A percentile compares a stretch with the other conserved stretches of the same genome.
These are phyloP conservation scores for Metschnikowia amazonensis DNA, from an alignment of 805 yeast genomes.

Conservation along the genomic window DNA sequence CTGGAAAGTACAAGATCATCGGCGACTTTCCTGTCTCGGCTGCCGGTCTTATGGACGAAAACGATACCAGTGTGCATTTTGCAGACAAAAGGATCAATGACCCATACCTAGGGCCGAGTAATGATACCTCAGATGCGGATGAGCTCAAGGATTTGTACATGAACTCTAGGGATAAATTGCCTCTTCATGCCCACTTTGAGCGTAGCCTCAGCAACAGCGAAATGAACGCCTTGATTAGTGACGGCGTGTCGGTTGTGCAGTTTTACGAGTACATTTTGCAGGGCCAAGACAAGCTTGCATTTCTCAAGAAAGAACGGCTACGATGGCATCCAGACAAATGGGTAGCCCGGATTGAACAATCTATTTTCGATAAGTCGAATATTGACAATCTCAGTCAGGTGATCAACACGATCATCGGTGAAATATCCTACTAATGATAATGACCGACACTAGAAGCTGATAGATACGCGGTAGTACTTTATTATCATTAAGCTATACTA, in stretches of 20 bases:
- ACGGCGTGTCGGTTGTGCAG: constrained; percentile 20
- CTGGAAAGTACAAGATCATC: constrained; percentile 23
- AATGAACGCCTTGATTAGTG: constrained; percentile 19
- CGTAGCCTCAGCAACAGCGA: constrained; percentile 10
- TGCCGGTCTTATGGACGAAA: constrained; percentile 35
- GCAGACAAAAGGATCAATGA: constrained; percentile 38
- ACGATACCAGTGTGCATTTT: constrained; percentile 28
- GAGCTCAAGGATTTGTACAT: constrained; percentile 15
- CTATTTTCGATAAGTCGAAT: constrained; percentile 24
- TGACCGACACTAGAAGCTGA: background rate
- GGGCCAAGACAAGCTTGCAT: constrained; percentile 15
- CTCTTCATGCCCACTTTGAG: constrained; percentile 13
- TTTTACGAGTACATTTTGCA: constrained; percentile 26
- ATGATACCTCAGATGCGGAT: background rate
- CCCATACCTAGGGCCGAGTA: constrained; percentile 22
- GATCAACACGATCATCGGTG: constrained; percentile 22
- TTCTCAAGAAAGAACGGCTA: constrained; percentile 48
- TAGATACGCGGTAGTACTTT: background rate
- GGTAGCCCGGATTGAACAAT: constrained; percentile 27
- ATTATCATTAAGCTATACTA: background rate
- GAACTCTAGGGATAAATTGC: constrained; percentile 13
- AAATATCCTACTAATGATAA: background rate
- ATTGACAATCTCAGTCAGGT: constrained; percentile 30
- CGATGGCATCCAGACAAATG: constrained; percentile 74
- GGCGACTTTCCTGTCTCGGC: constrained; percentile 32